Conservation (phyloP, 495 filamentous ascomycete genomes). For the Lepidopterella palustris region DNA sequence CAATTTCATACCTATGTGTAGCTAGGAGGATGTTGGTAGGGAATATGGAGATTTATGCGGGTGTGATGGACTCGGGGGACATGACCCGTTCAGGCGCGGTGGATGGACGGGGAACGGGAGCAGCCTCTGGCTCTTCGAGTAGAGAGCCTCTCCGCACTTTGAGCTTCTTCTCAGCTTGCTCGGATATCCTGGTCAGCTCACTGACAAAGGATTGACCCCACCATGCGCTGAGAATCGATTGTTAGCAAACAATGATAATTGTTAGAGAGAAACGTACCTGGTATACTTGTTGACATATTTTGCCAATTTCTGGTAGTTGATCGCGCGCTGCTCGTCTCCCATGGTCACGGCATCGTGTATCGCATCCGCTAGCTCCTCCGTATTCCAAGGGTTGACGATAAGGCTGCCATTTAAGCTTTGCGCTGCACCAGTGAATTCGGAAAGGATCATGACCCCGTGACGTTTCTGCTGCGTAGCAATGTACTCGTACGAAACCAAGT, state of each 20-base stretch:
- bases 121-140: background rate
- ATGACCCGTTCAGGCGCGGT: background rate
- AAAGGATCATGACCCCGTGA: conserved; percentile 84
- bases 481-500: conserved; percentile 93
- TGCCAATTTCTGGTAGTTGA: conserved; percentile 74
- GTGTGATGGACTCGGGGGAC: background rate
- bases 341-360: conserved; percentile 82
- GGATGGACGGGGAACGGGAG: background rate
- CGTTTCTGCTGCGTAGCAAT: conserved; percentile 79
- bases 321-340: conserved; percentile 70
- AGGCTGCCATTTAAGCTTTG: conserved; percentile 79
- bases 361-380: conserved; percentile 75
- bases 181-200: conserved; percentile 69
- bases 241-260: conserved; percentile 4
- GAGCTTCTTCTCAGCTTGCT: conserved; percentile 44
- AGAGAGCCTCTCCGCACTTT: conserved; percentile 6
- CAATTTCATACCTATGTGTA: conserved; percentile 1
- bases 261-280: conserved; percentile 40
- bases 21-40: background rate
- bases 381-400: conserved; percentile 89
- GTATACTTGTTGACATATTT: conserved; percentile 88
- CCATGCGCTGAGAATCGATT: conserved; percentile 60
- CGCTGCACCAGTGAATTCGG: conserved; percentile 86
- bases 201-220: conserved; percentile 94
- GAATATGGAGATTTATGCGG: background rate